These are phyloP conservation scores for Chrysosporium queenslandicum DNA, from an alignment of 2,329 filamentous ascomycete genomes.

Conservation along the genomic window DNA sequence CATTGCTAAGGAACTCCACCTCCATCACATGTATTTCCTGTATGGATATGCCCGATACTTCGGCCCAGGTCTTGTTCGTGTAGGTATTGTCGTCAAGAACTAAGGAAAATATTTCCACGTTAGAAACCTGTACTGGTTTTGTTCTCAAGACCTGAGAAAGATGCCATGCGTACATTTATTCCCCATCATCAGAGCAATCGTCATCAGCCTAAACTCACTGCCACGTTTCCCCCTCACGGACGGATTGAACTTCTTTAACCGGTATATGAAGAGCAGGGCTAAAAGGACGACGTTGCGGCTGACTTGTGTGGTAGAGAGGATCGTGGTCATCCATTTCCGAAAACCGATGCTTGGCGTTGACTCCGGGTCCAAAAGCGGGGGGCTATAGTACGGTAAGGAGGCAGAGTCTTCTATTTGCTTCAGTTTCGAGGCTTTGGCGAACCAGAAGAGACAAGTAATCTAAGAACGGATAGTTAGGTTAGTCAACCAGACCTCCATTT, in stretches of 20 bases:
- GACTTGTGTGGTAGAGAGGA: conserved; percentile 88
- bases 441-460: conserved; percentile 97
- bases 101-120: conserved; percentile 26
- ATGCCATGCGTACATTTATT: conserved; percentile 65
- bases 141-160: neutral
- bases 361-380: conserved; percentile 54
- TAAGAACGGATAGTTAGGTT: conserved; percentile 30
- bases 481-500: neutral
- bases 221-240: conserved; percentile 81
- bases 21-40: conserved; percentile 98
- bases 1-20: conserved; percentile 98
- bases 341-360: conserved; percentile 72
- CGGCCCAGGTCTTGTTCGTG: conserved; percentile 98
- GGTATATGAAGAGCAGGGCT: conserved; percentile 83
- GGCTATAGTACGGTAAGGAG: conserved; percentile 31
- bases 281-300: conserved; percentile 90
- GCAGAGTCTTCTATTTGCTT: conserved; percentile 58
- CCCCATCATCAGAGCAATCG: conserved; percentile 90
- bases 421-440: conserved; percentile 74
- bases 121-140: neutral
- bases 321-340: conserved; percentile 84
- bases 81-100: conserved; percentile 97
- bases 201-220: conserved; percentile 86
- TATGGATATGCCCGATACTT: conserved; percentile 88
- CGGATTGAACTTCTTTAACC: conserved; percentile 81